Conservation (phyloP, 257 asterid genomes). For the Solanum microdontum region DNA sequence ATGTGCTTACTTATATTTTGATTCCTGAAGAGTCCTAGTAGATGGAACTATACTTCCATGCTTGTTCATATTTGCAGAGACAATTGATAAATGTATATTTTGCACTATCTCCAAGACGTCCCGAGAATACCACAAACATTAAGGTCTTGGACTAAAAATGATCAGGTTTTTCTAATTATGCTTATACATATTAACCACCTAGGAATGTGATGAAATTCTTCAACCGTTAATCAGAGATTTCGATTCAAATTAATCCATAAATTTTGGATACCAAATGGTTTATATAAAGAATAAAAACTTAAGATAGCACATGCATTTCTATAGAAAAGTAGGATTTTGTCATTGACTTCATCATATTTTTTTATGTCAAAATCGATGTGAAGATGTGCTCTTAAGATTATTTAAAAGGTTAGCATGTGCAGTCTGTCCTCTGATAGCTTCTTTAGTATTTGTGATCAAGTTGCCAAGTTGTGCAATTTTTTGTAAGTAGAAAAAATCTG, state of each 20-base stretch:
- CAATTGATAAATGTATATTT: neutral
- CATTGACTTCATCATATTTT: neutral
- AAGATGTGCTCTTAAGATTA: neutral
- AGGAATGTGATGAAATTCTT: neutral
- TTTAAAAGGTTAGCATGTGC: neutral
- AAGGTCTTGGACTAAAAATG: neutral
- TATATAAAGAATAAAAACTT: neutral
- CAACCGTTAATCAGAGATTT: neutral
- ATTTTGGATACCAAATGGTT: neutral
- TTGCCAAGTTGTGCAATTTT: neutral
- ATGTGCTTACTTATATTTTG: neutral
- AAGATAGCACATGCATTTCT: neutral
- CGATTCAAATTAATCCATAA: neutral
- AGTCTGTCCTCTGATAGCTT: neutral
- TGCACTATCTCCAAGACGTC: neutral
- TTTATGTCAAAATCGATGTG: neutral
- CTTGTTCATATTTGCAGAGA: neutral
- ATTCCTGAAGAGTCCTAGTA: neutral
- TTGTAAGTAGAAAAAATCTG: neutral
- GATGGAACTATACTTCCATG: neutral
- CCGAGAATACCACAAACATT: neutral
- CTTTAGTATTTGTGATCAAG: neutral
- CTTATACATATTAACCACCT: neutral
- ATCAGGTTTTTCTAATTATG: neutral
- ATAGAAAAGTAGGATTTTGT: neutral